Conservation (phyloP, 371 early-diverging fungal species). For the Haplosporangium sp. region DNA sequence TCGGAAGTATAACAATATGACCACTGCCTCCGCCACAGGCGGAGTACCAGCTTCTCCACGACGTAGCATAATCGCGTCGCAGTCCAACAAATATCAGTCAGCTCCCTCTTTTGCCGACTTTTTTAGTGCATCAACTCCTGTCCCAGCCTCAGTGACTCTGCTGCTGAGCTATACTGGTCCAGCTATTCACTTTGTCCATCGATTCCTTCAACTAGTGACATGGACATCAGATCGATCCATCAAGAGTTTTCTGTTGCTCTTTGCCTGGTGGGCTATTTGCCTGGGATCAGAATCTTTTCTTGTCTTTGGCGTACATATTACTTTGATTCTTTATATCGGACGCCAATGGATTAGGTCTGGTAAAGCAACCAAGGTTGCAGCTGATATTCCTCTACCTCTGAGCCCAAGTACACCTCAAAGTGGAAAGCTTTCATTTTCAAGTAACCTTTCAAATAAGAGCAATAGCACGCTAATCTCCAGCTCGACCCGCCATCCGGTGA, state of each 20-base stretch:
- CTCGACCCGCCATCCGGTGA: conserved; percentile 39
- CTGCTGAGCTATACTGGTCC: conserved; percentile 55
- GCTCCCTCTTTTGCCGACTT: conserved; percentile 53
- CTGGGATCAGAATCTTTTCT: conserved; percentile 51
- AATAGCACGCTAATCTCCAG: conserved; percentile 11
- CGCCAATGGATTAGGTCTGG: conserved; percentile 54
- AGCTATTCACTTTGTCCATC: conserved; percentile 46
- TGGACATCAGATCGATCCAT: conserved; percentile 56
- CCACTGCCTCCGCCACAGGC: conserved; percentile 13
- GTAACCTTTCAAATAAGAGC: conserved; percentile 24
- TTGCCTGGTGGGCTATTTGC: conserved; percentile 59
- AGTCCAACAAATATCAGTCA: conserved; percentile 19
- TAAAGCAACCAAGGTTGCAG: conserved; percentile 29
- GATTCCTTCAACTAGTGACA: conserved; percentile 50
- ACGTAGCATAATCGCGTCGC: conserved; percentile 26
- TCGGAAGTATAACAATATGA: conserved; percentile 10
- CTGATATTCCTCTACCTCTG: conserved; percentile 16
- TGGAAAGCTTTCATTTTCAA: conserved; percentile 31
- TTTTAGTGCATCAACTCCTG: conserved; percentile 53
- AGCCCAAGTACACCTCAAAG: conserved; percentile 34
- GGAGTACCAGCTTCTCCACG: conserved; percentile 11
- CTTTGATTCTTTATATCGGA: conserved; percentile 40
- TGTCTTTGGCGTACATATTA: conserved; percentile 51
- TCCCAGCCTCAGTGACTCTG: conserved; percentile 56
- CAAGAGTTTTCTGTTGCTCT: conserved; percentile 56